Evolutionary conservation across 352 stramenopile species (phyloP).

Genomic region (Elongisporangium anandrum): DNA sequence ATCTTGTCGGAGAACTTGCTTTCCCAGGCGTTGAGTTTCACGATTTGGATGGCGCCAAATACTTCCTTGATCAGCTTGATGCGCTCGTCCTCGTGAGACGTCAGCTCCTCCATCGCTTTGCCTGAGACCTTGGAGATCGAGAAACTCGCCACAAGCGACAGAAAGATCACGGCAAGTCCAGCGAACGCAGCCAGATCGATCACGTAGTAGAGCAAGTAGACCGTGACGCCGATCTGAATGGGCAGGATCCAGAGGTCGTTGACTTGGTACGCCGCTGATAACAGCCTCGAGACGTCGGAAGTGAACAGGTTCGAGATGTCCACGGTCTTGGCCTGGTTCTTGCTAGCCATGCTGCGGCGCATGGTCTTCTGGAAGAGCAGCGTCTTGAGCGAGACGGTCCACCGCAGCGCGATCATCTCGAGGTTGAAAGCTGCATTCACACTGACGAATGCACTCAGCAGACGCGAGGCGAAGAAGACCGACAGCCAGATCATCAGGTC

Average conservation of each 20-base stretch:
- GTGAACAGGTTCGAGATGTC: constrained; percentile 93
- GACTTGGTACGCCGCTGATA: constrained; percentile 30
- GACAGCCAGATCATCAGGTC: constrained; percentile 25
- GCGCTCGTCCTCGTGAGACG: constrained; percentile 82
- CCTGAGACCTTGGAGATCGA: constrained; percentile 44
- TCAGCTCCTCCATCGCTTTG: constrained; percentile 66
- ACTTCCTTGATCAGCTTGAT: constrained; percentile 91
- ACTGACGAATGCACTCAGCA: constrained; percentile 23
- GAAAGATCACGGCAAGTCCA: constrained; percentile 23
- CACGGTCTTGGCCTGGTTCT: constrained; percentile 11
- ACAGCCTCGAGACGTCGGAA: constrained; percentile 75
- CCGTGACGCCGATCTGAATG: constrained; percentile 24
- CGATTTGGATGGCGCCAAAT: constrained; percentile 90
- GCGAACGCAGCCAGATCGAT: constrained; percentile 34
- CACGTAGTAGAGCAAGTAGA: constrained; percentile 40
- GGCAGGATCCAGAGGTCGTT: constrained; percentile 54
- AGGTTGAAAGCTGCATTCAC: constrained; percentile 21
- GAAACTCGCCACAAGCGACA: constrained; percentile 38
- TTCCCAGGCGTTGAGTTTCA: constrained; percentile 95
- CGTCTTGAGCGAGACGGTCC: constrained; percentile 31
- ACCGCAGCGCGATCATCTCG: constrained; percentile 20
- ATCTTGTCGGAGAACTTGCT: constrained; percentile 81
- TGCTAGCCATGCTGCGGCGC: constrained; percentile 9
- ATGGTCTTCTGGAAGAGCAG: constrained; percentile 42
- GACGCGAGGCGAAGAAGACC: constrained; percentile 33